Base-by-base conservation (phyloP, 805 yeast species). In the Metschnikowia similis region DNA sequence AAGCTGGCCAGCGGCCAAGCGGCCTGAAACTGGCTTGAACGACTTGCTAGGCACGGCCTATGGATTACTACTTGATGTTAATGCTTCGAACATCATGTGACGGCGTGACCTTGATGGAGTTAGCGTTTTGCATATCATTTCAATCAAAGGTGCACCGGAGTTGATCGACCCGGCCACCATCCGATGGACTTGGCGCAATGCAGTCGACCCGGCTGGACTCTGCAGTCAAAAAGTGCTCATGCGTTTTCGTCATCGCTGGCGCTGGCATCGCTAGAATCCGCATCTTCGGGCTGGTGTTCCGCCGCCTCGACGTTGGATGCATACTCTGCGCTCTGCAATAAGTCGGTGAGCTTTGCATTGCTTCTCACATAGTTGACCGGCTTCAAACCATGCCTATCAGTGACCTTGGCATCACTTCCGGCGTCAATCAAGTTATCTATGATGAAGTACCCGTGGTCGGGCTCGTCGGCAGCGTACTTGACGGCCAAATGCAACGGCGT, bases 401-500 rank as follows among this genome's bases (percentile, higher is more conserved):
- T 57, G 36, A 69, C 61, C 45, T 70, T 74, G 2, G 95, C 88
- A 67, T 91, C 94, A 1, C 94, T 84, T 2, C 99, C 98, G 29
- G 95, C 96, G 60, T 91, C 97, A 37, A 94, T 72, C 54, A 94
- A 77, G 64, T 85, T 86, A 60, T 88, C 96, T 10, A 84, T 81
- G 32, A 90, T 74, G 57, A 84, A 88, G 26, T 76, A 71, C 0
- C 96, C 97, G 66, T 86, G 90, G 52, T 88, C 97, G 0, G 94
- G 88, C 62, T 92, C 96, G 27, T 82, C 83, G 41, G 74, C 72
- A 11, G 91, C 76, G 65, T 87, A 92, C 53, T 79, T 79, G 10
- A 85, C 96, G 5, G 96, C 95, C 53, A 80, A 70, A 67, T 92
- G 98, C 55, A 94, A 76, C 11, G 99, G 97, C 1, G 97, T 89